Conservation (phyloP, 805 yeast genomes). For the Zygosaccharomyces lentus region DNA sequence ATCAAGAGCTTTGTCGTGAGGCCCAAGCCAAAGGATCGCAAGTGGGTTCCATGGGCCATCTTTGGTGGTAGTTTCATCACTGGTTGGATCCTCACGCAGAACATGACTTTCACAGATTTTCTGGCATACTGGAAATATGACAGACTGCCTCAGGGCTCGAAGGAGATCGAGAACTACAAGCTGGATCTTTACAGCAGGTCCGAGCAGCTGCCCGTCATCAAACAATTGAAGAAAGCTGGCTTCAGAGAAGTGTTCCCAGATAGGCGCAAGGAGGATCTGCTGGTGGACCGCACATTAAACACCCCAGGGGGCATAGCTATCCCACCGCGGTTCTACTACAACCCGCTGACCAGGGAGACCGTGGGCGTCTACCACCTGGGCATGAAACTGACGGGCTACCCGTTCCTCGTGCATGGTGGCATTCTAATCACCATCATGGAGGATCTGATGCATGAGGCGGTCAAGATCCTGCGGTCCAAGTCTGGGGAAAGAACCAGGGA, state of each 20-base stretch:
- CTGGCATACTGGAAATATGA: slow-evolving; percentile 35
- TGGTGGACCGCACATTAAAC: slow-evolving; percentile 48
- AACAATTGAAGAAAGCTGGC: slow-evolving; percentile 41
- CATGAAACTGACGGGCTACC: slow-evolving; percentile 75
- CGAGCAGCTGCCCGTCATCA: slow-evolving; percentile 47
- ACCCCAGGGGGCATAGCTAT: slow-evolving; percentile 78
- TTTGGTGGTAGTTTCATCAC: slow-evolving; percentile 30
- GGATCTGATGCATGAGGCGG: slow-evolving; percentile 62
- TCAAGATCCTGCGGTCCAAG: slow-evolving; percentile 36
- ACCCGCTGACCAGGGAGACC: slow-evolving; percentile 51
- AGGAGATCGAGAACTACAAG: slow-evolving; percentile 31
- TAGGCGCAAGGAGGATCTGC: slow-evolving; percentile 44
- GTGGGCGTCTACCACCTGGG: slow-evolving; percentile 74
- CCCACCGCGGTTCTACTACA: slow-evolving; percentile 64
- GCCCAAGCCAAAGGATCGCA: slow-evolving; percentile 11
- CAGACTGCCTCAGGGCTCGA: slow-evolving; percentile 28
- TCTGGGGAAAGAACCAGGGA: slow-evolving; percentile 38
- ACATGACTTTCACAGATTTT: slow-evolving; percentile 35
- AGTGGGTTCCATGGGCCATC: slow-evolving; percentile 26
- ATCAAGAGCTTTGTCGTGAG: slow-evolving; percentile 14
- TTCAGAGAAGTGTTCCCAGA: slow-evolving; percentile 33
- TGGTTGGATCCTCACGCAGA: slow-evolving; percentile 34
- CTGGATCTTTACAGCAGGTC: slow-evolving; percentile 44
- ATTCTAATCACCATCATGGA: slow-evolving; percentile 75
- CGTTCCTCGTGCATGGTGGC: slow-evolving; percentile 86